Evolutionary conservation across 2,329 filamentous ascomycete genomes (phyloP).

Genomic region (Pseudogymnoascus verrucosus): DNA sequence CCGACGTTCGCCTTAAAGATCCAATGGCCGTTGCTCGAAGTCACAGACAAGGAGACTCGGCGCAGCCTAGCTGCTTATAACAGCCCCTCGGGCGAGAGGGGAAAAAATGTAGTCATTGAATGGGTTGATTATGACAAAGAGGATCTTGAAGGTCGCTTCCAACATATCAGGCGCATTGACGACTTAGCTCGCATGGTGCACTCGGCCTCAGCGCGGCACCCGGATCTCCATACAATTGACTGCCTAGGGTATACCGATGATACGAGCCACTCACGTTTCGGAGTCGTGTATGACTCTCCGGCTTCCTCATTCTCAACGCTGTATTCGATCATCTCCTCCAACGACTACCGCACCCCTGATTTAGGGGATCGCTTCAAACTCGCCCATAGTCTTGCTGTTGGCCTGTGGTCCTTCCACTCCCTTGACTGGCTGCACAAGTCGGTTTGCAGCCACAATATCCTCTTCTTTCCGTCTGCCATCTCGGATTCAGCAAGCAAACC

Average conservation of each 20-base stretch:
- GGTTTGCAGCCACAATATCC: slow-evolving; percentile 31
- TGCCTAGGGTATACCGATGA: slow-evolving; percentile 42
- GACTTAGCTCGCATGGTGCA: slow-evolving; percentile 41
- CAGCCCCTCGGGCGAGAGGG: slow-evolving; percentile 22
- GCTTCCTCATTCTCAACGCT: slow-evolving; percentile 32
- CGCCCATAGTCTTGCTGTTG: slow-evolving; percentile 36
- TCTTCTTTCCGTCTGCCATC: slow-evolving; percentile 37
- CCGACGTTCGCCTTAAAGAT: slow-evolving; percentile 38
- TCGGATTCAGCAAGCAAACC: slow-evolving; percentile 21
- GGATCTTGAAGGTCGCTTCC: slow-evolving; percentile 34
- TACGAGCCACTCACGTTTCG: slow-evolving; percentile 31
- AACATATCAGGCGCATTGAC: slow-evolving; percentile 37
- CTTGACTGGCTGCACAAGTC: slow-evolving; percentile 46
- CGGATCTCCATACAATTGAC: slow-evolving; percentile 40
- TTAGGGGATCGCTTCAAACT: slow-evolving; percentile 37
- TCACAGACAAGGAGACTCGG: slow-evolving; percentile 18
- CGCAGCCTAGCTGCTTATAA: slow-evolving; percentile 30
- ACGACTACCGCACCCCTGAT: slow-evolving; percentile 37
- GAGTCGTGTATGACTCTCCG: slow-evolving; percentile 36
- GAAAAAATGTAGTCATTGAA: slow-evolving; percentile 33
- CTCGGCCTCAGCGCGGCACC: slow-evolving; percentile 36
- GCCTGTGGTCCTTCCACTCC: slow-evolving; percentile 43
- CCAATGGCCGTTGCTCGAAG: slow-evolving; percentile 26
- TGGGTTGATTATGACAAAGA: slow-evolving; percentile 38
- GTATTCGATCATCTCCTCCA: slow-evolving; percentile 32